phyloP scores from a whole-genome alignment of 805 yeast genomes.

The Candida ortonii region DNA sequence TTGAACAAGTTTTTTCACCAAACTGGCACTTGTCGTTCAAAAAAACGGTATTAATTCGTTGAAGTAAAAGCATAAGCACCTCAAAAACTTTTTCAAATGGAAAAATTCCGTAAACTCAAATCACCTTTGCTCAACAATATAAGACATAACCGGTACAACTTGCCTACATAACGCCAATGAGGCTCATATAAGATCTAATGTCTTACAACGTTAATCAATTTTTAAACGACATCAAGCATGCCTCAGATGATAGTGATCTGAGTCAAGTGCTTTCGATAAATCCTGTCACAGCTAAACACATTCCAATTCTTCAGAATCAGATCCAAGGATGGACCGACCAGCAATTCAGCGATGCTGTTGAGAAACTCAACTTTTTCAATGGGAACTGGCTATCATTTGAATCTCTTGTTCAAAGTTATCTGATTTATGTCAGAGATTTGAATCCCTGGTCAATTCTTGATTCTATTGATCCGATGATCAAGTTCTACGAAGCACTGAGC shows the following conservation, averaged over 20 bases:
- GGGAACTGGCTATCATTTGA: conserved; percentile 45
- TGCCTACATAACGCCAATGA: no score
- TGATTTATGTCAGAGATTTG: conserved; percentile 45
- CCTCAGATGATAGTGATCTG: conserved; percentile 9
- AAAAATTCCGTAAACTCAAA: no score
- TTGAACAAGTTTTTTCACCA: no score
- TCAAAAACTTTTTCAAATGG: no score
- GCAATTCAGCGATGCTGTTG: conserved; percentile 26
- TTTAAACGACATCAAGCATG: conserved; percentile 11
- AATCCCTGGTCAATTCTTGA: conserved; percentile 55
- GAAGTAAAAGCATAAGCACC: no score
- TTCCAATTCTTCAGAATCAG: conserved; percentile 27
- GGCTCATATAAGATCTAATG: no score
- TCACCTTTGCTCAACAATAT: no score
- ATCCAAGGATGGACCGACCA: conserved; percentile 25
- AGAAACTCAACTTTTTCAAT: conserved; percentile 29
- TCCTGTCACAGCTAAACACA: conserved; percentile 19
- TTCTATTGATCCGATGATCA: conserved; percentile 53
- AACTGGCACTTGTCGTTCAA: no score
- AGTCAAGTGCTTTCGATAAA: conserved; percentile 20
- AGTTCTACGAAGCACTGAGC: conserved; percentile 45
- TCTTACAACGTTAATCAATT: conserved; percentile 10
- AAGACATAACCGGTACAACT: no score
- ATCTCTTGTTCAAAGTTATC: conserved; percentile 40
- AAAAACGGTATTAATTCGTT: no score